Evolutionary conservation across 2,329 filamentous ascomycete species (phyloP), one percentile per base, ranked within the genome.

Genomic region (Ophiostoma ips): DNA sequence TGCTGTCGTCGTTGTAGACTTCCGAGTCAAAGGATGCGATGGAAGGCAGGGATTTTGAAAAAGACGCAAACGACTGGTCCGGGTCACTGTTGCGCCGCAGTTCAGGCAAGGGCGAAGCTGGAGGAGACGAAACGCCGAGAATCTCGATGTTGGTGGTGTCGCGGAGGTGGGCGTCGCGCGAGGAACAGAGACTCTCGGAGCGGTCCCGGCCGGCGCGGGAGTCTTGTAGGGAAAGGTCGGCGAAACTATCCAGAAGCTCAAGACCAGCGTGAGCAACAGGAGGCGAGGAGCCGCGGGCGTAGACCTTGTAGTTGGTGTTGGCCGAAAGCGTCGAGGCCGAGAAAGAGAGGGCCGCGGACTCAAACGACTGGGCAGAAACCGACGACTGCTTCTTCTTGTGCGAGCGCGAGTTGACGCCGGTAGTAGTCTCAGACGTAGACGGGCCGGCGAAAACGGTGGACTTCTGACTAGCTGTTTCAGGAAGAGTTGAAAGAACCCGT

Each of bases 271-370:
- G 31, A 3, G 44, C 51, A 24, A 64, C n/a, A n/a, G n/a, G 59
- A 35, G 64, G 60, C 38, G 69, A 66, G 19, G 71, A 70, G 56
- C 70, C 73, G 51, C 69, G 68, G 35, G 64, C 68, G 55, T 76
- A 71, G 18, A 75, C 64, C 58, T 75, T 71, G 67, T 76, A 75
- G 57, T 79, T 78, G 41, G 71, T 68, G 15, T 64, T 68, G 37
- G 75, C 72, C 15, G 71, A 72, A 3, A 67, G 55, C 3, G 71
- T 74, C 11, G 72, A 72, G 6, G 71, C 73, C 13, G 71, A 69
- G 41, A 61, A 64, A 11, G 55, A 55, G 21, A 53, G 49, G 8
- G 52, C 49, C 5, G 53, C 50, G 6, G 40, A 16, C 4, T 41
- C 38, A 1, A 10, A 35, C 15, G 65, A 68, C 37, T 61, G 58